Percentiles rank a stretch among this genome's conserved stretches.
Conservation (phyloP, 495 filamentous ascomycete species). For the Aspergillus bertholletiae region DNA sequence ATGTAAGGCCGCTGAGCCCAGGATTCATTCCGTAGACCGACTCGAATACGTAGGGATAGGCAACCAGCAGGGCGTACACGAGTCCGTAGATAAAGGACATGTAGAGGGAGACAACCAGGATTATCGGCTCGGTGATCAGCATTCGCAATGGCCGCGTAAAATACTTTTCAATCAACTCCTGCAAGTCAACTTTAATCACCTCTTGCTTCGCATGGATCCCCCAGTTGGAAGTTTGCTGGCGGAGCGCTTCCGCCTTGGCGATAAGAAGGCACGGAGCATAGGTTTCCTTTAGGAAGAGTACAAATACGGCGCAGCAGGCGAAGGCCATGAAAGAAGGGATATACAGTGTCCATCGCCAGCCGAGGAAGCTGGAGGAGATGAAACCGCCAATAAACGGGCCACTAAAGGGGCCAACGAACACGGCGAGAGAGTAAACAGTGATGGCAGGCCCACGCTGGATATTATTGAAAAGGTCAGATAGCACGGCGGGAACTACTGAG, state of each 20-base stretch:
- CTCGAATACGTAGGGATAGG: conserved; percentile 25
- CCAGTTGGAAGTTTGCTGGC: conserved; percentile 30
- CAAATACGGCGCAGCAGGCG: background rate
- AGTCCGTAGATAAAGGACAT: conserved; percentile 29
- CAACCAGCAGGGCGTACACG: conserved; percentile 29
- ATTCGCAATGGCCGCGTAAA: conserved; percentile 29
- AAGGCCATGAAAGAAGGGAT: conserved; percentile 25
- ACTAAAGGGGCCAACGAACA: conserved; percentile 34
- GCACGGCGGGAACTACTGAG: conserved; percentile 31
- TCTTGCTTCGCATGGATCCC: conserved; percentile 37
- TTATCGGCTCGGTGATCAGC: conserved; percentile 32
- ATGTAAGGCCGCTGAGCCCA: conserved; percentile 17
- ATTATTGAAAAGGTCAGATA: conserved; percentile 41
- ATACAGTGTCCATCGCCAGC: conserved; percentile 36
- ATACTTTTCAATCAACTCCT: conserved; percentile 26
- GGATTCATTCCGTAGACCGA: conserved; percentile 14
- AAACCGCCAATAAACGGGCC: conserved; percentile 39
- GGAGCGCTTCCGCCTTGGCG: conserved; percentile 21
- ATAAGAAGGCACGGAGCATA: conserved; percentile 22
- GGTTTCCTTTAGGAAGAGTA: conserved; percentile 24
- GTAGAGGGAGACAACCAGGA: conserved; percentile 30
- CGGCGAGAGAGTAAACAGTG: conserved; percentile 34
- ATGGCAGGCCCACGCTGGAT: conserved; percentile 33
- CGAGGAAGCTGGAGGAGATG: conserved; percentile 17
- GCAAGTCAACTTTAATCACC: conserved; percentile 28